phyloP scores from a whole-genome alignment of 2,329 filamentous ascomycete genomes.

The Periglandula ipomoeae region DNA sequence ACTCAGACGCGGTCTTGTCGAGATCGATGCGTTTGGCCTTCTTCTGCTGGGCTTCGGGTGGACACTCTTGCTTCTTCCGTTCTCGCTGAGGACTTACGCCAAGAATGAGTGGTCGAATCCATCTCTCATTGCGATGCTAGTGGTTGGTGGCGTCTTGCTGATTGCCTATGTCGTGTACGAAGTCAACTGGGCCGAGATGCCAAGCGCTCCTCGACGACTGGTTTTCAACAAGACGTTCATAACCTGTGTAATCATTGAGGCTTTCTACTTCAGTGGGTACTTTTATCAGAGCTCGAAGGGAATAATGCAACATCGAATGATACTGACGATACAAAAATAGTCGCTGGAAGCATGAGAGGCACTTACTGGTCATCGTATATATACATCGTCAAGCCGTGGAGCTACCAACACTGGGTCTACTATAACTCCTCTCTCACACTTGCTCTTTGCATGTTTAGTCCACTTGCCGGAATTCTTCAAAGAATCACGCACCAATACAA shows the following conservation, averaged over 20 bases:
- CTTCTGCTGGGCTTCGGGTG: conserved; percentile 38
- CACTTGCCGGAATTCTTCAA: conserved; percentile 22
- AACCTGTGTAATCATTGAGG: conserved; percentile 20
- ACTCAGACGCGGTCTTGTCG: conserved; percentile 31
- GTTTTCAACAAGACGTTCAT: conserved; percentile 23
- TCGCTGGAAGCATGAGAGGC: conserved; percentile 22
- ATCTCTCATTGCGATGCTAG: conserved; percentile 32
- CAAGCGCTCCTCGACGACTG: conserved; percentile 17
- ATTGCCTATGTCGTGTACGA: conserved; percentile 38
- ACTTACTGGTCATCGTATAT: conserved; percentile 24
- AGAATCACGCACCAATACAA: conserved; percentile 29
- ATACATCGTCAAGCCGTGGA: conserved; percentile 23
- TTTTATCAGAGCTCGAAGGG: too few relatives aligned
- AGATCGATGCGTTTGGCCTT: conserved; percentile 27
- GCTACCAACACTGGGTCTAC: conserved; percentile 28
- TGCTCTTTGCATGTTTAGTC: conserved; percentile 24
- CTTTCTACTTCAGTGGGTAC: conserved; percentile 20
- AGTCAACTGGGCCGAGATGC: conserved; percentile 19
- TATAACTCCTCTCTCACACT: conserved; percentile 26
- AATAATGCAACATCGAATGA: too few relatives aligned
- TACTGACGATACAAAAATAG: conserved; percentile 7
- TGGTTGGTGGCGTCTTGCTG: conserved; percentile 30
- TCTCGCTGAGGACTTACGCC: conserved; percentile 44
- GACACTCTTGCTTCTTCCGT: conserved; percentile 56
- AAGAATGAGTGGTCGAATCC: conserved; percentile 30